These are phyloP conservation scores for Sanghuangporus sanghuang DNA, from an alignment of 1,284 basidiomycete genomes.

Conservation along the genomic window DNA sequence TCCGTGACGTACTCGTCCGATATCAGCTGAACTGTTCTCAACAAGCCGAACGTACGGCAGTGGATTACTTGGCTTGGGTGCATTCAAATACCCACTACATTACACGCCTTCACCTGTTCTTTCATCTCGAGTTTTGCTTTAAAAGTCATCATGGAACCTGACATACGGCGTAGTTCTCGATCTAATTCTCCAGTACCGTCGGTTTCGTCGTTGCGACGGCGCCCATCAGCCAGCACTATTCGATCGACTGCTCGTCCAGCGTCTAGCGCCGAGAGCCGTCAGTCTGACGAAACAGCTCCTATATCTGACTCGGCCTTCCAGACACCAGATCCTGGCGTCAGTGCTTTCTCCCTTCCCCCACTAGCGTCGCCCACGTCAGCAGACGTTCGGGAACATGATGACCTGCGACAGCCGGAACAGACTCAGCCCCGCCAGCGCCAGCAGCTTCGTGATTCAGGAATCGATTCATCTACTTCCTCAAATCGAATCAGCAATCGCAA, in stretches of 20 bases:
- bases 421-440: too few relatives aligned
- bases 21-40: background rate
- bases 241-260: background rate
- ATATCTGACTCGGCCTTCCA: background rate
- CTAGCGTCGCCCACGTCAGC: background rate
- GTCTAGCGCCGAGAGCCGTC: background rate
- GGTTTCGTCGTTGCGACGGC: background rate
- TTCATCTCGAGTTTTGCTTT: background rate
- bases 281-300: background rate
- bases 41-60: background rate
- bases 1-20: too few relatives aligned
- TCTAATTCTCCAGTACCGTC: background rate
- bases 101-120: background rate
- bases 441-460: conserved; percentile 3
- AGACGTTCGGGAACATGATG: background rate
- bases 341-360: background rate
- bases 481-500: background rate
- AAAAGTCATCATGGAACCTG: background rate
- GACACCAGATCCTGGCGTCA: background rate
- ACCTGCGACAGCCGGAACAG: background rate
- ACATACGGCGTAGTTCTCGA: background rate
- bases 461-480: background rate
- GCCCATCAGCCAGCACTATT: background rate
- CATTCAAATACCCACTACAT: background rate
- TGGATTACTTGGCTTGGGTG: background rate